These are phyloP conservation scores for Micractinium conductrix DNA, from an alignment of 139 green algal species.

Conservation along the genomic window DNA sequence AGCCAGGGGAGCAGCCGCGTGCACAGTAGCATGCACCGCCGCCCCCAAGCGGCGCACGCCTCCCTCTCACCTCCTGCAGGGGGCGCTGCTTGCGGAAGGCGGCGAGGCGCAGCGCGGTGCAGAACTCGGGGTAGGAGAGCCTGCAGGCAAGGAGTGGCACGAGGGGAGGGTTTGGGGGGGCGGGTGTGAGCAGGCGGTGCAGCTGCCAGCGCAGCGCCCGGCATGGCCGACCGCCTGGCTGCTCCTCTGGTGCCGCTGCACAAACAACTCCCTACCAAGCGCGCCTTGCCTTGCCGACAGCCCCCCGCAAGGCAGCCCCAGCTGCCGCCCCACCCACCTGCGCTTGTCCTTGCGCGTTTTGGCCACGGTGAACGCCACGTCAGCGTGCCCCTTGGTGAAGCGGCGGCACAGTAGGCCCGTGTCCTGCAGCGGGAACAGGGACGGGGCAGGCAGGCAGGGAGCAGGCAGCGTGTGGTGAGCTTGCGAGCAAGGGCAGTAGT, in stretches of 20 bases:
- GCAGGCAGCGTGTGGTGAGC: no score
- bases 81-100: constrained; percentile 24
- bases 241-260: background rate
- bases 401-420: constrained; percentile 22
- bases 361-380: constrained; percentile 13
- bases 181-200: background rate
- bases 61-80: background rate
- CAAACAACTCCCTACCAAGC: background rate
- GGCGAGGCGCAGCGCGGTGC: constrained; percentile 26
- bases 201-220: background rate
- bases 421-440: no score
- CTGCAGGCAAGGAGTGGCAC: background rate
- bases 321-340: background rate
- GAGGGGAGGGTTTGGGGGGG: no score
- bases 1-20: background rate
- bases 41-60: no score
- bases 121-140: constrained; percentile 15
- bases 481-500: no score
- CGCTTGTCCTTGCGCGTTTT: constrained; percentile 16
- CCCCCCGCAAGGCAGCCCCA: background rate
- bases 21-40: no score
- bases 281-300: background rate
- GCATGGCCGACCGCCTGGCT: background rate
- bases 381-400: constrained; percentile 11
- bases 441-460: no score